These are phyloP conservation scores for Termitomyces sp. DNA, from an alignment of 768 basidiomycete species.

Conservation along the genomic window DNA sequence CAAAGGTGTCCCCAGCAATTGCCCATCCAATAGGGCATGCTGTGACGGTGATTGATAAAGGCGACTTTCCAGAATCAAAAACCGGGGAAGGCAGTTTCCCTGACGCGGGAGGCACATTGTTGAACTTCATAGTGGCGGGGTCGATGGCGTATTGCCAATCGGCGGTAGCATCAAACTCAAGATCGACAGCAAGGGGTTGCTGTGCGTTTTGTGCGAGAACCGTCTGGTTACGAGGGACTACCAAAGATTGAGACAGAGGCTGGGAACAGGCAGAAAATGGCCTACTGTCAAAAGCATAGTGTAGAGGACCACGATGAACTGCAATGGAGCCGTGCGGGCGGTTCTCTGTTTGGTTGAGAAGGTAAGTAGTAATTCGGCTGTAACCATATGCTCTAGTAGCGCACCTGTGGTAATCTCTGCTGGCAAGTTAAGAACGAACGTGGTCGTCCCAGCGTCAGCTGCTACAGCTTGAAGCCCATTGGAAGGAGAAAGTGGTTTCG, in stretches of 20 bases:
- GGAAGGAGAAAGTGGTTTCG: constrained; percentile 33
- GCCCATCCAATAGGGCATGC: constrained; percentile 51
- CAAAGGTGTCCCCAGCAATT: constrained; percentile 45
- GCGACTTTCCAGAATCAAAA: constrained; percentile 46
- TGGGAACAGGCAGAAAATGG: neutral
- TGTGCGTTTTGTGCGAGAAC: constrained; percentile 40
- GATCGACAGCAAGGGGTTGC: constrained; percentile 43
- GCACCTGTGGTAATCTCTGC: constrained; percentile 44
- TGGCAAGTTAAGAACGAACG: constrained; percentile 40
- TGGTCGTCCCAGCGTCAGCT: constrained; percentile 39
- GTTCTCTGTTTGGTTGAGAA: constrained; percentile 28
- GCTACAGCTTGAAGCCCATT: constrained; percentile 44
- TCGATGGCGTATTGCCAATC: constrained; percentile 57
- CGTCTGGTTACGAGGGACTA: constrained; percentile 31
- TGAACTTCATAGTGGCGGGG: constrained; percentile 38
- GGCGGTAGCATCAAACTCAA: constrained; percentile 45
- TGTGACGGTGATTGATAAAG: constrained; percentile 42
- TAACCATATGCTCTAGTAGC: neutral
- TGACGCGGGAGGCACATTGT: constrained; percentile 27
- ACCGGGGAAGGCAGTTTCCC: constrained; percentile 40
- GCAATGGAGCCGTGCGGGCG: constrained; percentile 51
- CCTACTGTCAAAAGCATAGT: constrained; percentile 54
- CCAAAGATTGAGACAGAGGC: neutral
- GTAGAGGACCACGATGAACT: constrained; percentile 50
- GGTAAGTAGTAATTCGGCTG: neutral